A percentile compares a stretch with the other conserved stretches of the same genome.
These are phyloP conservation scores for Stylosanthes scabra DNA, from an alignment of 331 rosid species.

Conservation along the genomic window DNA sequence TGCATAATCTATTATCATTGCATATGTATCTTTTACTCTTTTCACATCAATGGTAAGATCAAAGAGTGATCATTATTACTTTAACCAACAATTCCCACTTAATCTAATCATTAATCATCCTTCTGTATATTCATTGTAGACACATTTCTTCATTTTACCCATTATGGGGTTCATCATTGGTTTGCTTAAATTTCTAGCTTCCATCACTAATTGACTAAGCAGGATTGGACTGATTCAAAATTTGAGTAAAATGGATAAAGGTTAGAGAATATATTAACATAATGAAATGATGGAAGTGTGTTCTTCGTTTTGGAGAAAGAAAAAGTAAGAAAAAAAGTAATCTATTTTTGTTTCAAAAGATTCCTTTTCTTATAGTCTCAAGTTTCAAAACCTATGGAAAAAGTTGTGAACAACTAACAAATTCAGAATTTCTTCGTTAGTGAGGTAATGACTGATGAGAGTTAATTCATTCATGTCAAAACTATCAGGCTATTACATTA, in stretches of 20 bases:
- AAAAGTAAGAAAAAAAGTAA: not conserved
- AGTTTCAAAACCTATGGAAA: not conserved
- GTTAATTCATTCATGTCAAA: not conserved
- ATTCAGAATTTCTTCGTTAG: not conserved
- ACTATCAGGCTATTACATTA: not conserved
- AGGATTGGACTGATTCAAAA: not conserved
- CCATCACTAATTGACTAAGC: not conserved
- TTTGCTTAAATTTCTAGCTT: not conserved
- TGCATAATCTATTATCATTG: not conserved
- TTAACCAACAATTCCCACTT: not conserved
- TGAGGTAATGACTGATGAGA: not conserved
- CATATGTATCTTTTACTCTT: not conserved
- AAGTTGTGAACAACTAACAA: not conserved
- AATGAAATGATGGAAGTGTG: not conserved
- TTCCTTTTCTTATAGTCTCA: not conserved
- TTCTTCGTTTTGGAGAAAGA: not conserved
- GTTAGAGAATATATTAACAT: no score
- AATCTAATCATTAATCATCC: not conserved
- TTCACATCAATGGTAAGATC: not conserved
- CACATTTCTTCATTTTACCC: not conserved
- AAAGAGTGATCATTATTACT: constrained; percentile 15
- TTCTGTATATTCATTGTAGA: not conserved
- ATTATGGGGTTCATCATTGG: not conserved
- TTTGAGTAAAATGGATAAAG: not conserved
- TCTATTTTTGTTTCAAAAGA: not conserved